Conservation (phyloP, 306 rosid species). For the Neltuma alba region DNA sequence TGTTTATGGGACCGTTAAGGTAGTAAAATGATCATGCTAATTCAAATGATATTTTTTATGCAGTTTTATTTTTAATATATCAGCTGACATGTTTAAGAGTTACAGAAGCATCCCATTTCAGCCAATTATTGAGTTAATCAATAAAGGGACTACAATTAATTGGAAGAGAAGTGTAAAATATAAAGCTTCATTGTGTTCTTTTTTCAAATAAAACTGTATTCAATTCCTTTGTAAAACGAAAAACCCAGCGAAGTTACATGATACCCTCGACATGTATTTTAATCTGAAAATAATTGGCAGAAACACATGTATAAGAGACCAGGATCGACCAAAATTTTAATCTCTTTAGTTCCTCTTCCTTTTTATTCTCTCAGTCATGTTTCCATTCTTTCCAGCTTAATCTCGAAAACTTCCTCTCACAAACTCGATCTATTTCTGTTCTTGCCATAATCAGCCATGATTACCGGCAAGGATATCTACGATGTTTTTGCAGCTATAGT, state of each 20-base stretch:
- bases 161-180: not conserved
- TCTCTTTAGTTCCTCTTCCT: constrained; percentile 25
- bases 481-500: constrained; percentile 34
- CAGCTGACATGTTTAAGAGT: no score
- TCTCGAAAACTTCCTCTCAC: constrained; percentile 4
- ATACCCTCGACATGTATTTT: not conserved
- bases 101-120: not conserved
- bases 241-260: not conserved
- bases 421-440: not conserved
- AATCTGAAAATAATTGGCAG: not conserved
- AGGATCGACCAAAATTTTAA: not conserved
- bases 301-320: constrained; percentile 32
- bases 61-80: no score
- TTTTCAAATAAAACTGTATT: not conserved
- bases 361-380: constrained; percentile 11
- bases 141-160: no score
- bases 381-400: constrained; percentile 37
- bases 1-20: not conserved
- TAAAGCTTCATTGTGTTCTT: not conserved
- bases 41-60: not conserved
- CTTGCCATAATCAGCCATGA: constrained; percentile 45
- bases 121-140: not conserved
- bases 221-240: not conserved
- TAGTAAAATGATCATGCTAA: not conserved
- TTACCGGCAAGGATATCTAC: constrained; percentile 70